phyloP scores from a whole-genome alignment of 495 filamentous ascomycete genomes.

The Hypoxylon fragiforme region DNA sequence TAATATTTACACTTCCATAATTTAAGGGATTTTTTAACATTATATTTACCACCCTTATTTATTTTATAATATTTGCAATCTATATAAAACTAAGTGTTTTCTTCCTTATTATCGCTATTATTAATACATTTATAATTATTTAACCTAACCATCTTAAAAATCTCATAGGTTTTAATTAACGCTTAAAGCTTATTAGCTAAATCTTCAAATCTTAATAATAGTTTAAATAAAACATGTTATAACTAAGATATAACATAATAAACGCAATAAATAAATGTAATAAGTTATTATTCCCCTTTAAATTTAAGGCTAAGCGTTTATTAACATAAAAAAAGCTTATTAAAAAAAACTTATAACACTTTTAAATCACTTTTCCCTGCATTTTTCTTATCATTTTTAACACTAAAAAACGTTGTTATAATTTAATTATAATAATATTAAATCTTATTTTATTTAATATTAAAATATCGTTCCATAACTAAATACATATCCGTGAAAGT shows the following conservation, averaged over 20 bases:
- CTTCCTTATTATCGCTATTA: slow-evolving; percentile 3
- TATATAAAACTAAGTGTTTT: slow-evolving; percentile 5
- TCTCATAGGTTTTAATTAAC: neutral
- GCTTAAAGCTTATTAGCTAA: neutral
- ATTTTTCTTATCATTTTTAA: neutral
- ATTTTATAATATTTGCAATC: slow-evolving; percentile 1
- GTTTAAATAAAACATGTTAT: slow-evolving; percentile 8
- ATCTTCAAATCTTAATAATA: slow-evolving; percentile 1
- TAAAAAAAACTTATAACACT: neutral
- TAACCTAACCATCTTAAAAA: neutral
- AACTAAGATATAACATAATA: slow-evolving; percentile 1
- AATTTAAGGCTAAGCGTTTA: neutral
- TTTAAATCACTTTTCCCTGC: neutral
- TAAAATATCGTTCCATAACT: neutral
- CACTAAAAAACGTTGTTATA: neutral
- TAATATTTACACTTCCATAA: slow-evolving; percentile 1
- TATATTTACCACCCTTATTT: slow-evolving; percentile 3
- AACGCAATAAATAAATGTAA: neutral
- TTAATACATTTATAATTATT: slow-evolving; percentile 2
- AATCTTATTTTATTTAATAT: neutral
- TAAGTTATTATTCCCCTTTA: slow-evolving; percentile 6
- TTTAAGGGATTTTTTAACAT: neutral
- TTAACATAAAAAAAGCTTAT: slow-evolving; percentile 3
- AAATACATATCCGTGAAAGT: neutral
- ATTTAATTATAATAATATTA: neutral